Percentiles rank a stretch among this genome's conserved stretches.
These are phyloP conservation scores for Sisymbrium altissimum DNA, from an alignment of 345 rosid species.

Conservation along the genomic window DNA sequence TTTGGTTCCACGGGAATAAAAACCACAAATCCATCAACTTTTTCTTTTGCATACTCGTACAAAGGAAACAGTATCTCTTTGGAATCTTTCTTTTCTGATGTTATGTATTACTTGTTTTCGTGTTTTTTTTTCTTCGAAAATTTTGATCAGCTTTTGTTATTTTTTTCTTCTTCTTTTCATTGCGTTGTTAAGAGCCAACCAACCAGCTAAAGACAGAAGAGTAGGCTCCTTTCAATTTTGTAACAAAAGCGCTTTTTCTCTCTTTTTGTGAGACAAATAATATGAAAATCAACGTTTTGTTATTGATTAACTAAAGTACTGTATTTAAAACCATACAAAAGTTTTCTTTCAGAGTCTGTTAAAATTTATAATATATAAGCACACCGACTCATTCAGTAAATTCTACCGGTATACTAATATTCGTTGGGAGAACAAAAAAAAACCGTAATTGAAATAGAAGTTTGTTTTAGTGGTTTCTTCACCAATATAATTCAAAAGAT, in stretches of 20 bases:
- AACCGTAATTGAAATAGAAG: not conserved
- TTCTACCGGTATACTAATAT: not conserved
- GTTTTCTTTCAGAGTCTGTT: not conserved
- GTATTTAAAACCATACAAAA: not conserved
- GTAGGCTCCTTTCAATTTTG: conserved; percentile 26
- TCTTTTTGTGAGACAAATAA: not conserved
- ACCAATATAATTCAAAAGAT: not conserved
- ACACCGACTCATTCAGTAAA: not conserved
- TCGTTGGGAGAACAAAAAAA: not conserved
- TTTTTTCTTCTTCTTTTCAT: conserved; percentile 4
- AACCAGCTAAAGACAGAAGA: conserved; percentile 29
- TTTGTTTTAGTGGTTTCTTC: not conserved
- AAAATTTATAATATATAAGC: not conserved
- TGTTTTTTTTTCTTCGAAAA: conserved; percentile 14
- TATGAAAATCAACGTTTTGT: conserved; percentile 12
- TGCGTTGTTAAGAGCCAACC: conserved; percentile 28
- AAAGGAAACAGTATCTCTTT: conserved; percentile 26
- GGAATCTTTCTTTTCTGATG: conserved; percentile 27
- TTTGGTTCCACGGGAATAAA: not conserved
- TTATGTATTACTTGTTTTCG: not conserved
- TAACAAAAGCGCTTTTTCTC: conserved; percentile 31
- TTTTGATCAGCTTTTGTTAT: conserved; percentile 10
- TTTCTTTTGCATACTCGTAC: conserved; percentile 7
- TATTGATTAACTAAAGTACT: not conserved
- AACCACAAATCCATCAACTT: not conserved